phyloP scores from a whole-genome alignment of 164 flowering plant species.

The Amborella trichopoda region DNA sequence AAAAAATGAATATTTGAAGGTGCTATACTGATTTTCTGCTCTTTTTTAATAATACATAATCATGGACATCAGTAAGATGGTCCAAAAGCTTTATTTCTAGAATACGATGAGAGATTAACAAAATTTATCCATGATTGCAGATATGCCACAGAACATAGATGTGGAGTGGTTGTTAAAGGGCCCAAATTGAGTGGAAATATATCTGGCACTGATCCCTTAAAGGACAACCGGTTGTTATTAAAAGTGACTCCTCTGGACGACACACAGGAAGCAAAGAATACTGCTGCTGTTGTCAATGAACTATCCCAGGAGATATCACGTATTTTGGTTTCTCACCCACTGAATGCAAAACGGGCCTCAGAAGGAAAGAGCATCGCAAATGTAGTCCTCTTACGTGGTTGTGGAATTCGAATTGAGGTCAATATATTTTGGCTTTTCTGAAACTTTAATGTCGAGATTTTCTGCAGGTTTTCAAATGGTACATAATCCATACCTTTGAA shows the following conservation, averaged over 20 bases:
- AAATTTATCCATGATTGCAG: constrained; percentile 8
- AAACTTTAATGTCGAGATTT: too few relatives aligned
- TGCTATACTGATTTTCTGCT: too few relatives aligned
- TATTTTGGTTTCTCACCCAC: constrained; percentile 68
- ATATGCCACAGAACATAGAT: constrained; percentile 98
- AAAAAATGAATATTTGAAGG: too few relatives aligned
- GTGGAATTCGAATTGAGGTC: constrained; percentile 97
- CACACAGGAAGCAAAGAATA: constrained; percentile 77
- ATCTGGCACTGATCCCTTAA: constrained; percentile 96
- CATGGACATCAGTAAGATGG: too few relatives aligned
- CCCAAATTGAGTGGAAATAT: constrained; percentile 91
- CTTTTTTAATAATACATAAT: too few relatives aligned
- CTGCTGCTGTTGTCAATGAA: constrained; percentile 85
- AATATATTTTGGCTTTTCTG: too few relatives aligned
- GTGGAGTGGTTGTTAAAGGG: constrained; percentile 98
- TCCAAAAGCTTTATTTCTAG: too few relatives aligned
- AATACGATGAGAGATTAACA: too few relatives aligned
- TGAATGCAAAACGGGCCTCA: constrained; percentile 60
- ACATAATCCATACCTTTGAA: too few relatives aligned
- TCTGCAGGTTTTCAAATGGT: too few relatives aligned
- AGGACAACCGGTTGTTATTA: constrained; percentile 81
- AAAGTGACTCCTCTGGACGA: constrained; percentile 77
- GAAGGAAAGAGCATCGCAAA: constrained; percentile 90
- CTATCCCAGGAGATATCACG: constrained; percentile 76
- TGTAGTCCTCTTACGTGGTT: constrained; percentile 87